Evolutionary conservation across 2,329 filamentous ascomycete genomes (phyloP), one percentile per base, ranked within the genome.

Genomic region (Myotisia sp.): DNA sequence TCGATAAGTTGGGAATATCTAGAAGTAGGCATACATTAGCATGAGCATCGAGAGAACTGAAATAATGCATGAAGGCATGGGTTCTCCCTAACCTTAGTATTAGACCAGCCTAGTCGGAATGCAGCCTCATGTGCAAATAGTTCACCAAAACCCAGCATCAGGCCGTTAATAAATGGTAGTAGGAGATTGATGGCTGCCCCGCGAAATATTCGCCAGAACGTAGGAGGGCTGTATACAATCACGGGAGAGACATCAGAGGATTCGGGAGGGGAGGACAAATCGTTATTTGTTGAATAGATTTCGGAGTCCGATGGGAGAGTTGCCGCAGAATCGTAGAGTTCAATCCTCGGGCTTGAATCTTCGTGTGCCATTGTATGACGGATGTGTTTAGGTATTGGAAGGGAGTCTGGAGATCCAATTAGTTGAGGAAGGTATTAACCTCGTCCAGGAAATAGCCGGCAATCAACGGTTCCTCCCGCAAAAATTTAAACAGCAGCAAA

Each of bases 121-220:
- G 90, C 90, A 33, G 83, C 79, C 63, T 98, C 90, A 53, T 98
- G 90, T 36, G 90, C 90, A 58, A 98, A 87, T 33, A 98, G 63
- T 63, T 98, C 90, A 46, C 90, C 90, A 52, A 98, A 94, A 2
- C 90, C 90, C 50, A 98, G 63, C 90, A 98, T 98, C 67, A 98
- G 72, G 29, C 90, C 90, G 61, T 98, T 98, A 52, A 98, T 74
- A 51, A 98, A 98, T 0, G 90, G 90, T 13, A 98, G 62, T 1
- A 98, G 50, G n/a, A 98, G 65, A 56, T 98, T 98, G 61, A 98
- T 98, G 4, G 86, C 85, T 10, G 85, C 83, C 23, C 90, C 84
- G 36, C 87, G 75, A 36, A 94, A 45, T 42, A 98, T 58, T 6
- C 81, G 76, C 82, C 83, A 93, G 28, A 92, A 50, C 0, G 85